A percentile compares a stretch with the other conserved stretches of the same genome.
phyloP scores from a whole-genome alignment of 2,329 filamentous ascomycete species.

The Camillea tinctor region DNA sequence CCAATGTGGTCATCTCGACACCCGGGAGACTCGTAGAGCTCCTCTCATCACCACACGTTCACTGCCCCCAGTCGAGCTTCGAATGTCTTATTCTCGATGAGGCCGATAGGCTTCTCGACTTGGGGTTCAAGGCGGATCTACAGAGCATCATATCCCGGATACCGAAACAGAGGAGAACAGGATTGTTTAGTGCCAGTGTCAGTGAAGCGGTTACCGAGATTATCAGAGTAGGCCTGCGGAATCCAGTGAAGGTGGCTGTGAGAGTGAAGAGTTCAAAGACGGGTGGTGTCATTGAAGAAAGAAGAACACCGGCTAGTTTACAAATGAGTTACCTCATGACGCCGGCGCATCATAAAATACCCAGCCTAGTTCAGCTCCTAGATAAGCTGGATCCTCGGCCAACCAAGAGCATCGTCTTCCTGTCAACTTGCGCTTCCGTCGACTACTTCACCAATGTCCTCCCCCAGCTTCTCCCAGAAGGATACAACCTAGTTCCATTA shows the following conservation, averaged over 20 bases:
- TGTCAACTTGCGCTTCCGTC: constrained; percentile 91
- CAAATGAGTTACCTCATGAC: constrained; percentile 82
- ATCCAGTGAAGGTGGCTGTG: constrained; percentile 92
- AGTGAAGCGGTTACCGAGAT: constrained; percentile 93
- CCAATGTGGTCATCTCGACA: constrained; percentile 87
- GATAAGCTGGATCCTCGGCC: constrained; percentile 68
- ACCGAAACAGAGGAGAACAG: constrained; percentile 90
- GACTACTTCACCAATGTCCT: constrained; percentile 89
- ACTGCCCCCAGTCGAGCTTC: constrained; percentile 84
- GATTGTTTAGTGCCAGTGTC: constrained; percentile 93
- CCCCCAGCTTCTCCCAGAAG: constrained; percentile 65
- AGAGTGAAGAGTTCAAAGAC: constrained; percentile 76
- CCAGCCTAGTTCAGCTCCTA: constrained; percentile 69
- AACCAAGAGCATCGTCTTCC: constrained; percentile 84
- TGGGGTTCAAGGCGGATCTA: constrained; percentile 90
- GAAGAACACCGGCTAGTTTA: constrained; percentile 86
- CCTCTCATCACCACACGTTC: constrained; percentile 80
- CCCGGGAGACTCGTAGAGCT: constrained; percentile 88
- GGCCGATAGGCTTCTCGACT: constrained; percentile 85
- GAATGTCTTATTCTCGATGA: constrained; percentile 93
- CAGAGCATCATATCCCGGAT: constrained; percentile 80
- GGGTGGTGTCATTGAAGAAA: constrained; percentile 70
- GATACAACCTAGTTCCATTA: constrained; percentile 72
- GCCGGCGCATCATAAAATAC: constrained; percentile 77
- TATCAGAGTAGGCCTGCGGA: constrained; percentile 85